Conservation (phyloP, 1,284 basidiomycete genomes). For the Violaceomyces palustris region DNA sequence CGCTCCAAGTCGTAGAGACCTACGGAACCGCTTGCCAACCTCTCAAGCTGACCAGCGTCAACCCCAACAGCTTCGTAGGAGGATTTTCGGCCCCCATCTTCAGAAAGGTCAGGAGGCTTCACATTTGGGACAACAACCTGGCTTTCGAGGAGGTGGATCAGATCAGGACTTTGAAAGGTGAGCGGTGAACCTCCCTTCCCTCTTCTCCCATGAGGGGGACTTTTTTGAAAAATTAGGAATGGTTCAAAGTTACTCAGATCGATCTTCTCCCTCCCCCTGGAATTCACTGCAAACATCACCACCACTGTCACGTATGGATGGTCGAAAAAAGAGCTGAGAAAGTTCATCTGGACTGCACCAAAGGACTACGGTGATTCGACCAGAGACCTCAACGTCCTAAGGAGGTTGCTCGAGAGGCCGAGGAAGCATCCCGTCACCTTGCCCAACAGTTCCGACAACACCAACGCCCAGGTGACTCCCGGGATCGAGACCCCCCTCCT, state of each 20-base stretch:
- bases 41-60: conserved; percentile 37
- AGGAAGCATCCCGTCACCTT: conserved; percentile 6
- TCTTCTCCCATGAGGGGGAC: not conserved
- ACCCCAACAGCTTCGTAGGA: conserved; percentile 47
- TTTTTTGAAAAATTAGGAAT: too few relatives aligned
- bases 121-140: conserved; percentile 44
- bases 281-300: not conserved
- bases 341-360: conserved; percentile 37
- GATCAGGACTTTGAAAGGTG: conserved; percentile 39
- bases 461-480: too few relatives aligned
- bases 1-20: conserved; percentile 28
- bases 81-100: conserved; percentile 49
- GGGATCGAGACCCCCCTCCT: too few relatives aligned
- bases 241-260: too few relatives aligned
- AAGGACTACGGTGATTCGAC: conserved; percentile 42
- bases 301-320: not conserved
- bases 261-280: too few relatives aligned
- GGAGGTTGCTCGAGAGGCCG: conserved; percentile 23
- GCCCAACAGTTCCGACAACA: too few relatives aligned
- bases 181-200: conserved; percentile 1
- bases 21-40: conserved; percentile 51
- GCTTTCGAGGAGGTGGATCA: conserved; percentile 44
- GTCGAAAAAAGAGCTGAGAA: conserved; percentile 20
- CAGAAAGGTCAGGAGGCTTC: conserved; percentile 26
- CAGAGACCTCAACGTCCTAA: conserved; percentile 30